These are phyloP conservation scores for Pyrenopolyporus hunteri DNA, from an alignment of 495 filamentous ascomycete species.

Conservation along the genomic window DNA sequence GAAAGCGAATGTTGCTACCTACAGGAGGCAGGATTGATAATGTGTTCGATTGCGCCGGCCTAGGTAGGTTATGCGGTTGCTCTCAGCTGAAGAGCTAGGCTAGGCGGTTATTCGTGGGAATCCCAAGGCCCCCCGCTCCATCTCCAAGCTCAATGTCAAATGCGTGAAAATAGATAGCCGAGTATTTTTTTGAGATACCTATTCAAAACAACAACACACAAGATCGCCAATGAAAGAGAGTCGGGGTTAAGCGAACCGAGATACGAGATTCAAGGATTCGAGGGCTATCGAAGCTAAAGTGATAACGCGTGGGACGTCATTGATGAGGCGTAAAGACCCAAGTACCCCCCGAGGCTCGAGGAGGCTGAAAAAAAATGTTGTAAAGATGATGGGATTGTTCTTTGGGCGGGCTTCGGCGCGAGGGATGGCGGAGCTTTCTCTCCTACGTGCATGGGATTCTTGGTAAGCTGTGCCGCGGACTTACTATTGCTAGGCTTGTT, in stretches of 20 bases:
- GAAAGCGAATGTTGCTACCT: conserved; percentile 18
- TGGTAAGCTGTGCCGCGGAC: conserved; percentile 20
- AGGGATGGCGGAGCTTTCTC: conserved; percentile 3
- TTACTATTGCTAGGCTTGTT: conserved; percentile 6
- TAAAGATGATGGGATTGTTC: not conserved
- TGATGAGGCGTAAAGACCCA: not conserved
- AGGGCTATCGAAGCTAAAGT: conserved; percentile 1
- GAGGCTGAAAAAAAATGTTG: conserved; percentile 2
- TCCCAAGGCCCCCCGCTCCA: conserved; percentile 32
- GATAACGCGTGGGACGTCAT: not conserved
- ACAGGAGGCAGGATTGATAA: conserved; percentile 13
- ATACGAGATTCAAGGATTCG: not conserved
- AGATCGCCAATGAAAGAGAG: not conserved
- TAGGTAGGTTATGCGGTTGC: conserved; percentile 1
- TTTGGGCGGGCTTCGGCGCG: conserved; percentile 1
- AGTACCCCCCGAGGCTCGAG: not conserved
- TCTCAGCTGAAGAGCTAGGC: conserved; percentile 18
- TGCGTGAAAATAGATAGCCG: conserved; percentile 30
- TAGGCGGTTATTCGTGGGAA: conserved; percentile 29
- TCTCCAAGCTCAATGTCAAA: conserved; percentile 16
- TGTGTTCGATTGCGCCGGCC: conserved; percentile 16
- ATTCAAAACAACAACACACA: too few species aligned
- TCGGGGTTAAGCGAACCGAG: not conserved
- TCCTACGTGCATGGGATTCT: conserved; percentile 3
- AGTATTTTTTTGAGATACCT: too few species aligned